Evolutionary conservation across 2,329 filamentous ascomycete genomes (phyloP).

Genomic region (Cladophialophora bantiana): DNA sequence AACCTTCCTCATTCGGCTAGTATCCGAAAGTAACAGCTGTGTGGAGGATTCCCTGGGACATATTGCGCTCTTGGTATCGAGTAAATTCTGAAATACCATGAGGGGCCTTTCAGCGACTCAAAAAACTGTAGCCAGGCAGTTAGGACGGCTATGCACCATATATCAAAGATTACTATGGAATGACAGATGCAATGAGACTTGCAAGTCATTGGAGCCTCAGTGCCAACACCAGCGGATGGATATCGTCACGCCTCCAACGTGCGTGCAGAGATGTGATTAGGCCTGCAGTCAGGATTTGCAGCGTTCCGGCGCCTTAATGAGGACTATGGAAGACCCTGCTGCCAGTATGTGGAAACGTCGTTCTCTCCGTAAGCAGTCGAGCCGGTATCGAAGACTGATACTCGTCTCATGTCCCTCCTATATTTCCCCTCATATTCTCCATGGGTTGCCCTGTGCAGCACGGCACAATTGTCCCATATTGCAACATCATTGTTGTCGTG

Average conservation of each 20-base stretch:
- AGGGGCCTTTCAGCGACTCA: no score
- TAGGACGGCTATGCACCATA: no score
- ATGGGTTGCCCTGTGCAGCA: slow-evolving; percentile 15
- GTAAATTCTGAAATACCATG: no score
- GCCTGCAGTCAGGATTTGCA: not conserved
- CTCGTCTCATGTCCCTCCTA: slow-evolving; percentile 18
- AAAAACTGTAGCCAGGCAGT: no score
- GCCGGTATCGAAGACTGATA: slow-evolving; percentile 14
- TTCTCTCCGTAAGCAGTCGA: slow-evolving; percentile 16
- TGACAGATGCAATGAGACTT: no score
- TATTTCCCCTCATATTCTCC: slow-evolving; percentile 14
- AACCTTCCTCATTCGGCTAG: no score
- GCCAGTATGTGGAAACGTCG: slow-evolving; percentile 13
- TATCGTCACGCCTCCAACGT: not conserved
- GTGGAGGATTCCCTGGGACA: no score
- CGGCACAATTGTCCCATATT: slow-evolving; percentile 23
- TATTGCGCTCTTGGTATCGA: no score
- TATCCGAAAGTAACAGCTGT: no score
- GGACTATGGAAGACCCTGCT: slow-evolving; percentile 15
- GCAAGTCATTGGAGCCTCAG: no score
- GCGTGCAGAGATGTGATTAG: no score
- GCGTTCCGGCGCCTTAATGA: not conserved
- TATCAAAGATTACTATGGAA: no score
- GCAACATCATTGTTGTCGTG: slow-evolving; percentile 4
- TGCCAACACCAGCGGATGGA: not conserved